Base-by-base conservation (phyloP, 2,329 filamentous ascomycete genomes). In the Ophiostoma tasmaniense region DNA sequence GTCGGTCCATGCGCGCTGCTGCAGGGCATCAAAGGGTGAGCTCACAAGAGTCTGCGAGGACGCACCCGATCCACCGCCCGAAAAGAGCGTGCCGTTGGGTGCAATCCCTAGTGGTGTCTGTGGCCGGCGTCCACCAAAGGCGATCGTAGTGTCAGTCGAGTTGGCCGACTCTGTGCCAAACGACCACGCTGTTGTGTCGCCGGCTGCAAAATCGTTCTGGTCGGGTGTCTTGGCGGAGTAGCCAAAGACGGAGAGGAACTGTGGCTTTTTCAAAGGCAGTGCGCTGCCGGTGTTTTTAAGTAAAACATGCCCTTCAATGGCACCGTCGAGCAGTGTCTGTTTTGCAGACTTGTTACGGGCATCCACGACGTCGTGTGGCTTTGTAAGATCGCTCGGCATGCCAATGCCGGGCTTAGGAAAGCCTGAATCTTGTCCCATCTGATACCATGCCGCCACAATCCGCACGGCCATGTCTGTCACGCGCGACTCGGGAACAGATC, bases 281-380 rank as follows among this genome's bases (percentile, higher is more conserved):
- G 84, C 78, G 17, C 79, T 79, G 59, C 84, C 83, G 52, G 75
- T 77, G 74, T 90, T 89, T 75, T 89, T 90, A 37, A 89, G 80
- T 0, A 89, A 80, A 1, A 89, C 87, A 68, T 88, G 86, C 3
- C 87, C 86, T 73, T 89, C 86, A 4, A 87, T 78, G 0, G 86
- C 87, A 3, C 85, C 84, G n/a, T 85, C 79, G 0, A 88, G 74
- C 0, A 87, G 75, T 0, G 77, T 75, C 66, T 76, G 73, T 64
- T 76, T 78, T 52, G 77, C 78, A 1, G 79, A 77, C 14, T 80
- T 75, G 74, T 89, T 83, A 28, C 84, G 79, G 2, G 82, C 87
- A 72, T 89, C 83, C 10, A 89, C 78, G 25, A 83, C 77, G 0
- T 74, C 72, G 70, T 89, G 87, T 1, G 83, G 82, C 50, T 79